These are phyloP conservation scores for Protomyces macrosporus DNA, from an alignment of 1,139 yeast species.

Conservation along the genomic window DNA sequence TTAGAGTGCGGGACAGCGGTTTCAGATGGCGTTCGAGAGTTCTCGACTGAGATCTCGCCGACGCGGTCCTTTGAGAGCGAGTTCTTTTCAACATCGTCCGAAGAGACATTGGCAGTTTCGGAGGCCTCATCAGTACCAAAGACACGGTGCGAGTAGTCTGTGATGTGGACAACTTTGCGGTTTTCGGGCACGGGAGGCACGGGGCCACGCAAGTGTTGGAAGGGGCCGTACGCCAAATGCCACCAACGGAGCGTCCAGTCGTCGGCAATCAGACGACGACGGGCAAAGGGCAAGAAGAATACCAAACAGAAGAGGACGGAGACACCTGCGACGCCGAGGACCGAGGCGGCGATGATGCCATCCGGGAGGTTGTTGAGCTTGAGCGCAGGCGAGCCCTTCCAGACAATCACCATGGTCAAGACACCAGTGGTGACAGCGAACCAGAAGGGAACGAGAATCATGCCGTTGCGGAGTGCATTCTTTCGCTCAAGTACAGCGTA, in stretches of 20 bases:
- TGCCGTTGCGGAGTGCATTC: slow-evolving; percentile 50
- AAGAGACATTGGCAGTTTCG: neutral
- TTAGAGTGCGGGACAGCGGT: too few relatives aligned
- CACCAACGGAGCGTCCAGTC: slow-evolving; percentile 65
- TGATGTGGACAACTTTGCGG: neutral
- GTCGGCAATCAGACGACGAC: slow-evolving; percentile 54
- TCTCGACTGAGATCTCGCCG: too few relatives aligned
- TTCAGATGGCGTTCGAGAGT: too few relatives aligned
- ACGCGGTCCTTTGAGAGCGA: too few relatives aligned
- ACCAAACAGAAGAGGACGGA: slow-evolving; percentile 43
- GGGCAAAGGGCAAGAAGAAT: slow-evolving; percentile 58
- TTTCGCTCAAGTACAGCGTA: slow-evolving; percentile 57
- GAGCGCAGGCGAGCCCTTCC: slow-evolving; percentile 71
- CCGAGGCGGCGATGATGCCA: slow-evolving; percentile 51
- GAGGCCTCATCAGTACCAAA: neutral
- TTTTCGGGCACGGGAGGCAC: slow-evolving; percentile 41
- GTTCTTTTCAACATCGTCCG: neutral
- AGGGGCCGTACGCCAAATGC: slow-evolving; percentile 56
- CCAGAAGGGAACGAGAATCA: slow-evolving; percentile 54
- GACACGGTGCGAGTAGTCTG: neutral
- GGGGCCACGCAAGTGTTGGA: slow-evolving; percentile 48
- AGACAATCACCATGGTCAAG: slow-evolving; percentile 54
- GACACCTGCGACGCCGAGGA: slow-evolving; percentile 55
- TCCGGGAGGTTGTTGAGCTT: slow-evolving; percentile 49
- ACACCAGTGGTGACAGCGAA: slow-evolving; percentile 58